Evolutionary conservation across 169 alveolate species (phyloP), one percentile per base, ranked within the genome.

Genomic region (Plasmodium reichenowi): DNA sequence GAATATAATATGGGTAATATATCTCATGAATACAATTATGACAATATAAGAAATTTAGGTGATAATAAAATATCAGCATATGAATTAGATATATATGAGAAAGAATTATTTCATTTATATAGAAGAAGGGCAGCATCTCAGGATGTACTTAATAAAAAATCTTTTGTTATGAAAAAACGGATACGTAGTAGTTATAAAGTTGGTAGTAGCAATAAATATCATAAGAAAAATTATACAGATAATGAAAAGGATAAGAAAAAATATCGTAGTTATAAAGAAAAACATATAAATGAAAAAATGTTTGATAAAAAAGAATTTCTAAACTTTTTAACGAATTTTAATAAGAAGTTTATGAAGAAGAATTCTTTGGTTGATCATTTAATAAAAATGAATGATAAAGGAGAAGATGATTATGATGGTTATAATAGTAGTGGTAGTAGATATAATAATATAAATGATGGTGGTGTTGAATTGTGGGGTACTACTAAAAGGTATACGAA

Each of bases 91-190:
- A 20, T 26, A 17, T 10, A 10, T 62, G 86, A 66, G 2, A 70
- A 17, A 22, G 45, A 83, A n/a, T 43, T 59, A 73, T 83, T 83
- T 56, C 45, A 83, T 38, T 54, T 58, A 63, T 12, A 70, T 83
- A 67, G 91, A 59, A 70, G 91, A 58, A 68, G 91, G 47, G 91
- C 91, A 56, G 91, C 91, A 3, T 83, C 91, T 10, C 91, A 83
- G 24, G 91, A 83, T 38, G 85, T 83, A 43, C 38, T 70, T 43
- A 13, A 83, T 48, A 83, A 83, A 6, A 48, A 67, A 26, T 58
- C 86, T 8, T 70, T 71, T 62, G 20, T 83, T 8, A 67, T 78
- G 54, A 78, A 78, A 67, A 78, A 66, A 22, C 29, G 76, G 12
- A 48, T 78, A 48, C 45, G 89, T 38, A 78, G 89, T 58, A 50